Evolutionary conservation across 1,139 yeast species (phyloP).

Genomic region (Candida dubliniensis): DNA sequence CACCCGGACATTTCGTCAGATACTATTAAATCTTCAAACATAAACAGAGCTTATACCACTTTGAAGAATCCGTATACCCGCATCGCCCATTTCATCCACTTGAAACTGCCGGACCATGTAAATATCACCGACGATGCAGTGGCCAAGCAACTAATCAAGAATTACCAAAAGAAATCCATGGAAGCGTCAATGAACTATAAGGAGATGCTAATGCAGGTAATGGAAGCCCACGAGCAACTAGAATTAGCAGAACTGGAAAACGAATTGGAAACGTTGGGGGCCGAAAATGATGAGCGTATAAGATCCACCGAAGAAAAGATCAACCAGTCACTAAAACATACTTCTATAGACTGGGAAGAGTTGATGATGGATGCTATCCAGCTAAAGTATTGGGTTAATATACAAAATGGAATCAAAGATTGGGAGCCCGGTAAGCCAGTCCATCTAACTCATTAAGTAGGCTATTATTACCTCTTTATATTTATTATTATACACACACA

Average conservation of each 20-base stretch:
- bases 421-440: slow-evolving; percentile 76
- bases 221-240: slow-evolving; percentile 78
- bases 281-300: slow-evolving; percentile 59
- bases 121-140: slow-evolving; percentile 44
- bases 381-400: slow-evolving; percentile 82
- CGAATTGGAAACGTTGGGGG: slow-evolving; percentile 54
- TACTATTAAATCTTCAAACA: slow-evolving; percentile 40
- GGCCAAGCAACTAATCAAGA: slow-evolving; percentile 36
- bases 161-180: slow-evolving; percentile 31
- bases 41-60: slow-evolving; percentile 76
- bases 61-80: slow-evolving; percentile 70
- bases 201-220: slow-evolving; percentile 63
- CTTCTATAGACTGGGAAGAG: slow-evolving; percentile 43
- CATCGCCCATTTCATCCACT: slow-evolving; percentile 38
- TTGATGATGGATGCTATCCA: slow-evolving; percentile 69
- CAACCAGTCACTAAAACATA: slow-evolving; percentile 25
- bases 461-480: not conserved
- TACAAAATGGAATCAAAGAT: slow-evolving; percentile 69
- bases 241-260: slow-evolving; percentile 60
- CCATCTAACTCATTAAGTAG: slow-evolving; percentile 53
- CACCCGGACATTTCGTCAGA: slow-evolving; percentile 70
- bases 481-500: slow-evolving; percentile 1
- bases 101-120: slow-evolving; percentile 38
- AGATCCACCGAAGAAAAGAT: slow-evolving; percentile 35
- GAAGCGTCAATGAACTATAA: slow-evolving; percentile 48